These are phyloP conservation scores for Pseudocercospora pini-densiflorae DNA, from an alignment of 2,329 filamentous ascomycete genomes.

Conservation along the genomic window DNA sequence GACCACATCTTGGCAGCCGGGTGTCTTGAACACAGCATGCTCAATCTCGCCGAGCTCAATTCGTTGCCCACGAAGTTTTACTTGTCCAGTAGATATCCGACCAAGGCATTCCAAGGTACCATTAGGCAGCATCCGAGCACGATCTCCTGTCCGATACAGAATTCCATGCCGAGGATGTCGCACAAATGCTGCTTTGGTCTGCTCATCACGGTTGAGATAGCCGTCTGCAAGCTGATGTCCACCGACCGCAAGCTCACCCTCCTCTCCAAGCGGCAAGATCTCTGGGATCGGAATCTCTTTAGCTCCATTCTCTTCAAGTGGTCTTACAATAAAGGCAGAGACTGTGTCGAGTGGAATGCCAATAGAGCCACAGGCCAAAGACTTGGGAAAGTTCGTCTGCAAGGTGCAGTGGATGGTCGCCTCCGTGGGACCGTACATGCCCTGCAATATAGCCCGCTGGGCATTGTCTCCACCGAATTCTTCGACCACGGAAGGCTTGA, in stretches of 20 bases:
- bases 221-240: slow-evolving; percentile 78
- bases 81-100: slow-evolving; percentile 77
- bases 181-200: slow-evolving; percentile 75
- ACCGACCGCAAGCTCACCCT: slow-evolving; percentile 81
- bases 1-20: slow-evolving; percentile 67
- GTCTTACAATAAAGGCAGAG: slow-evolving; percentile 69
- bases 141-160: slow-evolving; percentile 85
- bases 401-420: slow-evolving; percentile 89
- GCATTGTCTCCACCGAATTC: slow-evolving; percentile 71
- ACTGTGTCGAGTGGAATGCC: slow-evolving; percentile 81
- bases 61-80: slow-evolving; percentile 85
- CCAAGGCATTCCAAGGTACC: slow-evolving; percentile 83
- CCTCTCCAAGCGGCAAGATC: slow-evolving; percentile 67
- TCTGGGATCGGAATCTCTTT: slow-evolving; percentile 32
- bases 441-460: slow-evolving; percentile 73
- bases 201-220: slow-evolving; percentile 80
- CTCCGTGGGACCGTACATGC: slow-evolving; percentile 94
- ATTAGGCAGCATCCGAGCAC: slow-evolving; percentile 68
- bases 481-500: slow-evolving; percentile 74
- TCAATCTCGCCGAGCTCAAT: slow-evolving; percentile 65
- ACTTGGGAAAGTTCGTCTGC: slow-evolving; percentile 63
- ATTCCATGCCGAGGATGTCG: slow-evolving; percentile 65
- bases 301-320: slow-evolving; percentile 3
- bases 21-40: slow-evolving; percentile 65
- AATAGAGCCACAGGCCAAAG: slow-evolving; percentile 68